Conservation (phyloP, 495 filamentous ascomycete species). For the Penicillium dipodomyicola region DNA sequence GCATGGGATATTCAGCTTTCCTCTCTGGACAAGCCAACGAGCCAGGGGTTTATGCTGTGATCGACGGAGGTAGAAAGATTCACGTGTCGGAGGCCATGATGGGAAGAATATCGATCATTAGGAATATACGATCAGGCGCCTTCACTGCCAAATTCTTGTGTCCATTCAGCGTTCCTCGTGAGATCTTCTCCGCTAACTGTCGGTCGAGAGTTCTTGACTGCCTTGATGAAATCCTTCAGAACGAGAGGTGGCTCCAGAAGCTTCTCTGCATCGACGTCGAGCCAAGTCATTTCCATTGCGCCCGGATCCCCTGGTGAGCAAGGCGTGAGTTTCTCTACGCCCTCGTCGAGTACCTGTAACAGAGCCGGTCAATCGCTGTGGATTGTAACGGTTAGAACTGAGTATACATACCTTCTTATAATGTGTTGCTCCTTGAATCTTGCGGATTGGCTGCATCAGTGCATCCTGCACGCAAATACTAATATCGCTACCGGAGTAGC, state of each 20-base stretch:
- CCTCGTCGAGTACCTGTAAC: constrained; percentile 66
- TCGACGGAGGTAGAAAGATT: background rate
- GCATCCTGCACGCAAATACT: constrained; percentile 95
- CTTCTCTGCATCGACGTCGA: constrained; percentile 73
- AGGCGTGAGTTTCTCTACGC: constrained; percentile 76
- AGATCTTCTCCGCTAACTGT: constrained; percentile 88
- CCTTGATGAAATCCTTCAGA: constrained; percentile 91
- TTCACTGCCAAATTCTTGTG: constrained; percentile 93
- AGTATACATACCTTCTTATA: constrained; percentile 76
- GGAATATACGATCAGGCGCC: constrained; percentile 50
- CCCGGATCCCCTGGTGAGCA: constrained; percentile 88
- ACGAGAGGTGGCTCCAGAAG: constrained; percentile 83
- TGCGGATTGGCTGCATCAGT: constrained; percentile 94
- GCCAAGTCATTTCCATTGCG: constrained; percentile 93
- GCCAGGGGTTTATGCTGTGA: background rate
- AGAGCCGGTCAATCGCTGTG: constrained; percentile 7
- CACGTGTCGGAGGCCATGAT: background rate
- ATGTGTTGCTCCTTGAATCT: constrained; percentile 97
- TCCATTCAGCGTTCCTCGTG: constrained; percentile 86
- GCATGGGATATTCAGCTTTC: background rate
- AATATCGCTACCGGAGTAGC: constrained; percentile 95
- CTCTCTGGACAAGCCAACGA: background rate
- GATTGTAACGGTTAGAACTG: constrained; percentile 2
- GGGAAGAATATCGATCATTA: background rate
- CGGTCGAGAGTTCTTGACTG: constrained; percentile 79